phyloP scores from a whole-genome alignment of 2,329 filamentous ascomycete species.

The Mycogone perniciosa region DNA sequence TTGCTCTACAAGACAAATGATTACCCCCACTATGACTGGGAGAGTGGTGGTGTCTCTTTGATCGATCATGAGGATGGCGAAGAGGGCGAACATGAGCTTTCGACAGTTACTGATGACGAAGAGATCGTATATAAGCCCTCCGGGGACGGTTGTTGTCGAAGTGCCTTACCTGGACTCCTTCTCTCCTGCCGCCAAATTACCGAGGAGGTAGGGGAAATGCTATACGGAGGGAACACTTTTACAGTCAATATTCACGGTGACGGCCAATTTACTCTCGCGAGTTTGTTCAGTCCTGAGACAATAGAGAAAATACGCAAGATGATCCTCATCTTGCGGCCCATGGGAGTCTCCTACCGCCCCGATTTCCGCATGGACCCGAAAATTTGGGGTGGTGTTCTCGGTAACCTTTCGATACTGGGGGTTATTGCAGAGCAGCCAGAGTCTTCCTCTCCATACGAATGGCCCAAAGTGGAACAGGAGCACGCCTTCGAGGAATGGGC shows the following conservation, averaged over 20 bases:
- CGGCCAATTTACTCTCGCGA: background rate
- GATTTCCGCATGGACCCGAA: background rate
- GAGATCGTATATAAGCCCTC: no score
- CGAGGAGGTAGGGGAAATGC: background rate
- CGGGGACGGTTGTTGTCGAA: background rate
- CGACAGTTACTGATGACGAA: background rate
- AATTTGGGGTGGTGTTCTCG: background rate
- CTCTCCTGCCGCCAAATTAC: background rate
- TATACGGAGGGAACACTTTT: background rate
- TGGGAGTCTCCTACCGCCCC: background rate
- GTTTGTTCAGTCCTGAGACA: background rate
- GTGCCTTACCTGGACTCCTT: background rate
- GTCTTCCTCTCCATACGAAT: background rate
- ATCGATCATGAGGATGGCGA: no score
- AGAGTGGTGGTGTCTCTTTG: background rate
- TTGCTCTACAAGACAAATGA: background rate
- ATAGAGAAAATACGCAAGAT: background rate
- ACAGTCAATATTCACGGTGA: background rate
- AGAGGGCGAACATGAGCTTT: background rate
- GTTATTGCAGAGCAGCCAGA: background rate
- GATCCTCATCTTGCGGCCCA: background rate
- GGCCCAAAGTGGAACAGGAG: background rate
- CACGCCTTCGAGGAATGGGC: background rate
- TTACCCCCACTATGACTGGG: background rate
- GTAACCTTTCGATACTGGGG: background rate